Base-by-base conservation (phyloP, 805 yeast genomes). In the Wickerhamomyces bisporus region DNA sequence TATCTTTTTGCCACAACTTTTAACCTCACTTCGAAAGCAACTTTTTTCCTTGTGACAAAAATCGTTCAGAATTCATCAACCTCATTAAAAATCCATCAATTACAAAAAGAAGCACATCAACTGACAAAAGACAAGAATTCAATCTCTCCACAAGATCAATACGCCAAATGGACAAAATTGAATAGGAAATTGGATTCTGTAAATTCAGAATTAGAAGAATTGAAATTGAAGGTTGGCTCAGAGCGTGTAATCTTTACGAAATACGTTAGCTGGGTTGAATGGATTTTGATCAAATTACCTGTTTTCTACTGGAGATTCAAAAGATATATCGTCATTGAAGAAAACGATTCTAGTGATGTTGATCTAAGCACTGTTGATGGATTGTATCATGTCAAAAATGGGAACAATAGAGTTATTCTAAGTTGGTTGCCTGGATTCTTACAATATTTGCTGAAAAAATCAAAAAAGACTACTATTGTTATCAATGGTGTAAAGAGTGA, bases 151-250 rank as follows among this genome's bases (percentile, higher is more conserved):
- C 96, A 91, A 60, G 97, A 93, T 57, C 80, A 93, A 52, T 93
- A 91, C 59, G 96, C 97, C 21, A 81, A 76, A 53, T 93, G 98
- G 98, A 94, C 97, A 1, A 87, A 87, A 58, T 68, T 89, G 44
- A 89, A 87, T 53, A 73, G 98, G 34, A 73, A 71, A 49, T 64
- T 71, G 41, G 88, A 81, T 47, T 70, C 73, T 42, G 53, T 85
- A 35, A 67, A 70, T 31, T 66, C 60, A 13, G 77, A 83, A 42
- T 63, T 82, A 30, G 71, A 68, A 14, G 40, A 49, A 8, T 47
- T 75, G 32, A 71, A 68, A 36, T 55, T 60, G 30, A 50, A 58
- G 10, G 52, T 81, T 12, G 52, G 65, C 5, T 7, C 3, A 10
- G 13, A 9, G 24, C 7, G 24, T 21, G 24, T 7, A 10, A 21